These are phyloP conservation scores for Vigna unguiculata DNA, from an alignment of 306 rosid species.

Conservation along the genomic window DNA sequence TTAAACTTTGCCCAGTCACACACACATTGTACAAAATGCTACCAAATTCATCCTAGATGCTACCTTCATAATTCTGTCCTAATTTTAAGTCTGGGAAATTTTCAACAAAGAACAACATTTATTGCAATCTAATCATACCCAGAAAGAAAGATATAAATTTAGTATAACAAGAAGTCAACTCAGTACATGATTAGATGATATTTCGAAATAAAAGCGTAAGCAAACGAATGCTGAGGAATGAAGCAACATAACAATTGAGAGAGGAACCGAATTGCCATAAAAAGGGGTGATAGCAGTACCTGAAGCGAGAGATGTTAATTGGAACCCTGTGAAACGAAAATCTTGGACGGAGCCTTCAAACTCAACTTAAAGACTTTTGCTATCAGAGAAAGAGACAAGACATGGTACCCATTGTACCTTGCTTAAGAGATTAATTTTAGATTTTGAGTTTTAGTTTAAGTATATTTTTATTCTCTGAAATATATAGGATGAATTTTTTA, in stretches of 20 bases:
- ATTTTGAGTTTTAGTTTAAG: background rate
- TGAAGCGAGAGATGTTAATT: background rate
- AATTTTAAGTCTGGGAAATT: background rate
- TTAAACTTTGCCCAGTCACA: background rate
- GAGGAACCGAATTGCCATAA: background rate
- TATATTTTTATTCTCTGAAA: too few relatives aligned
- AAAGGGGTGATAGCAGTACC: conserved; percentile 15
- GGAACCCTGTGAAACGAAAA: background rate
- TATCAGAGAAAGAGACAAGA: background rate
- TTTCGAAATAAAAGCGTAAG: background rate
- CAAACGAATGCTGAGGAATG: background rate
- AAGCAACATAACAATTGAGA: background rate
- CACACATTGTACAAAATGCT: conserved; percentile 4
- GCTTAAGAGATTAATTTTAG: background rate
- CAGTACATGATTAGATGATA: background rate
- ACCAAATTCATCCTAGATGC: conserved; percentile 7
- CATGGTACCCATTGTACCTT: background rate
- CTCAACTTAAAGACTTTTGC: background rate
- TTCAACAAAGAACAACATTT: background rate
- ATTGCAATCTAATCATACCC: conserved; percentile 4
- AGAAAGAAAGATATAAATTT: background rate
- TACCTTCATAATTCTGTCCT: background rate
- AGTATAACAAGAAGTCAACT: conserved; percentile 10
- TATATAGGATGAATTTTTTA: too few relatives aligned
- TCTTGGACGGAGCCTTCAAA: background rate